Base-by-base conservation (phyloP, 2,329 filamentous ascomycete genomes). In the Endoconidiophora polonica region DNA sequence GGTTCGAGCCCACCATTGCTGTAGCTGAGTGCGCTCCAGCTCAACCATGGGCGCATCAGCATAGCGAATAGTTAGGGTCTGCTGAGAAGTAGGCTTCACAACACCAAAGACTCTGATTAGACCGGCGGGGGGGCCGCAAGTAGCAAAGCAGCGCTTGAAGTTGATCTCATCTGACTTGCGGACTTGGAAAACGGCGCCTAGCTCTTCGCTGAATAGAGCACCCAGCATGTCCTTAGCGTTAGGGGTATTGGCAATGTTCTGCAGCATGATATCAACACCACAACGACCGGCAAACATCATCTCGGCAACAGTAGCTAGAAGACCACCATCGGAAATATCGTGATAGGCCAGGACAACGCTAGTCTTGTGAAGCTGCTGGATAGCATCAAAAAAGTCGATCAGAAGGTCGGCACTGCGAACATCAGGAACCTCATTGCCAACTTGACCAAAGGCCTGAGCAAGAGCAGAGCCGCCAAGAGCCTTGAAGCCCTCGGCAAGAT, bases 241-340 rank as follows among this genome's bases (percentile, higher is more conserved):
- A 41, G 79, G 71, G 22, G 76, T 77, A 53, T 76, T 77, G 24
- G 74, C 67, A 38, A 87, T 70, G 49, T 74, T 76, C 61, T 95
- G 88, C 52, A 95, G 70, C 71, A 85, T 83, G 53, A 96, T 71
- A 57, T 93, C 84, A 26, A 86, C 74, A 54, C 90, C 91, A 59
- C 85, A 93, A 50, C 88, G 83, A 24, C 91, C 91, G 29, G 91
- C 90, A 62, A 96, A 96, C 78, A 94, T 93, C 91, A 96, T 96
- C 66, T 98, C 91, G 2, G 81, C 85, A 33, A 96, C 68, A 4
- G 90, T 88, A 1, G 90, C 91, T 61, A 96, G 77, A 7, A 96
- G 70, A 59, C 91, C 91, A 63, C 90, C 91, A 62, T 96, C 90
- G 0, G 87, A 95, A 44, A 84, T 76, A 65, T 96, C 91, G 63